Conservation (phyloP, 2,329 filamentous ascomycete species). For the Sphaerulina musiva region DNA sequence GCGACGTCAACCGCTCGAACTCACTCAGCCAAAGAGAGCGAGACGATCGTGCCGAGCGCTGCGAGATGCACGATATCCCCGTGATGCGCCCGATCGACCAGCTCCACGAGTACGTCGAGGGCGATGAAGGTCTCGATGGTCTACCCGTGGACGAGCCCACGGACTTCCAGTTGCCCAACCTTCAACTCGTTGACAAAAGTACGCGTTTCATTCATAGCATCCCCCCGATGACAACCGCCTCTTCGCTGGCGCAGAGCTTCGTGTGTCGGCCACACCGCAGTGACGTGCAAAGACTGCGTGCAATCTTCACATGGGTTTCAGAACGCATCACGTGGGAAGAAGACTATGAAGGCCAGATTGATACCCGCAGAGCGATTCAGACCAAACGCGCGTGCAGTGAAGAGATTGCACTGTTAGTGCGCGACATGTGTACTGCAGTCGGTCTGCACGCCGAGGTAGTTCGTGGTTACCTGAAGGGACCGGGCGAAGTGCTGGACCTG, state of each 20-base stretch:
- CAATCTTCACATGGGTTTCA: constrained; percentile 96
- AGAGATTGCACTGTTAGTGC: constrained; percentile 80
- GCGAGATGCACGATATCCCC: constrained; percentile 88
- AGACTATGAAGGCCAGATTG: constrained; percentile 77
- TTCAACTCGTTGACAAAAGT: constrained; percentile 89
- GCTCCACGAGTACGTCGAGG: constrained; percentile 74
- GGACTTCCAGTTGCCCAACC: constrained; percentile 64
- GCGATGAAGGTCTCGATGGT: constrained; percentile 83
- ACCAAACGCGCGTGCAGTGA: constrained; percentile 77
- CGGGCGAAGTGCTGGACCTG: constrained; percentile 75
- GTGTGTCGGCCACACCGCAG: constrained; percentile 90
- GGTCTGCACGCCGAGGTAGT: constrained; percentile 83
- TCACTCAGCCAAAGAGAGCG: constrained; percentile 84
- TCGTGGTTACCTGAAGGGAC: constrained; percentile 81
- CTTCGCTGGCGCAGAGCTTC: constrained; percentile 79
- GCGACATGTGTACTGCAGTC: constrained; percentile 88
- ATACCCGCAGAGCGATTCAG: constrained; percentile 77
- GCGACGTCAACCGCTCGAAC: constrained; percentile 93
- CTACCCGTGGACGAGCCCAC: constrained; percentile 73
- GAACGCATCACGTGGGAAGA: constrained; percentile 95
- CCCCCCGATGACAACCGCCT: constrained; percentile 73
- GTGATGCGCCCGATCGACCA: constrained; percentile 86
- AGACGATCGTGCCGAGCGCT: constrained; percentile 76
- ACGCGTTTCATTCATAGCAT: constrained; percentile 75
- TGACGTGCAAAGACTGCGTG: constrained; percentile 83